A percentile compares a stretch with the other conserved stretches of the same genome.
Conservation (phyloP, 306 rosid genomes). For the Alnus glutinosa region DNA sequence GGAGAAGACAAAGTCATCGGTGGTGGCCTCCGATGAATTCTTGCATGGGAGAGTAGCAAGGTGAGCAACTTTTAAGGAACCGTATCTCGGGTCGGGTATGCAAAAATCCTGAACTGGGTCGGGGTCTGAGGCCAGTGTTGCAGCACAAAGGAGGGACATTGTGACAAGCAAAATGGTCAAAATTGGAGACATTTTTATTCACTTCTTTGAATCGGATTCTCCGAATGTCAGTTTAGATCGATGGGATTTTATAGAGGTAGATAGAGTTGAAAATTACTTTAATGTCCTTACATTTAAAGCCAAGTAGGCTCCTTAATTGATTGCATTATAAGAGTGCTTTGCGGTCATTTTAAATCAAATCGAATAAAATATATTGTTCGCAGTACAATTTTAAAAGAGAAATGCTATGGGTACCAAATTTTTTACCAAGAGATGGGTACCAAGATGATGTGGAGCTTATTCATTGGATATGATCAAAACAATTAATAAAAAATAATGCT, state of each 20-base stretch:
- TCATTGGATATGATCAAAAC: no score
- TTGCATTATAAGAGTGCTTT: conserved; percentile 1
- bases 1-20: conserved; percentile 71
- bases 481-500: no score
- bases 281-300: neutral
- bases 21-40: conserved; percentile 63
- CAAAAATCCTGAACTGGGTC: conserved; percentile 93
- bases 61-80: conserved; percentile 37
- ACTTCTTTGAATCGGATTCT: neutral
- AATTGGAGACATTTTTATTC: conserved; percentile 41
- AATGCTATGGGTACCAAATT: no score
- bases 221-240: conserved; percentile 16
- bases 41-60: conserved; percentile 62
- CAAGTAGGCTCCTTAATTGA: conserved; percentile 33
- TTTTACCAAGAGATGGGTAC: no score
- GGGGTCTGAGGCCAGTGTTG: conserved; percentile 71
- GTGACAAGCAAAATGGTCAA: conserved; percentile 32
- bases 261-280: neutral
- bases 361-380: no score
- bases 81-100: conserved; percentile 60
- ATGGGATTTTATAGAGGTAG: conserved; percentile 50
- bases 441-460: no score
- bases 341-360: no score
- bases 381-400: no score
- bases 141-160: conserved; percentile 32